Conservation (phyloP, 225 moss, liverwort and hornwort species). For the Rhytidiadelphus loreus region DNA sequence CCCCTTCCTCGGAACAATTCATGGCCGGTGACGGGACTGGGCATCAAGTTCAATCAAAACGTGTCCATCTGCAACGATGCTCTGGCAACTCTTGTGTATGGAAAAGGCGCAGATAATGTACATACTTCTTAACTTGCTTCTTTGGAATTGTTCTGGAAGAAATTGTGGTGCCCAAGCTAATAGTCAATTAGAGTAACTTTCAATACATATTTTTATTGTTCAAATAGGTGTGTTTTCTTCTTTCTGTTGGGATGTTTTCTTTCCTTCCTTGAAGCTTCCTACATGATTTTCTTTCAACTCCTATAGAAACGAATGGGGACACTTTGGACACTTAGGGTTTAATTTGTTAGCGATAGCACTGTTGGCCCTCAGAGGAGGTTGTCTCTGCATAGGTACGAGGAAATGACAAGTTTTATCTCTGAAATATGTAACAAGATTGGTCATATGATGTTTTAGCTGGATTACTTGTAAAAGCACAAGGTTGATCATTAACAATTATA, state of each 20-base stretch:
- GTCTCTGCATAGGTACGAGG: background rate
- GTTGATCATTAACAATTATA: background rate
- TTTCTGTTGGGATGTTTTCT: background rate
- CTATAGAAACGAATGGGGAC: background rate
- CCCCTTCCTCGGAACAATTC: conserved; percentile 15
- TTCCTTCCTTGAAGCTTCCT: background rate
- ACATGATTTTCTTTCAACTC: background rate
- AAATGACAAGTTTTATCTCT: background rate
- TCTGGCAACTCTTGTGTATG: conserved; percentile 28
- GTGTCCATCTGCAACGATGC: conserved; percentile 34
- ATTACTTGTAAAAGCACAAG: background rate
- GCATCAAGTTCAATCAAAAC: conserved; percentile 37
- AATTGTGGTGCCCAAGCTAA: background rate
- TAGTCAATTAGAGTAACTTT: background rate
- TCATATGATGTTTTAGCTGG: background rate
- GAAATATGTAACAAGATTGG: background rate
- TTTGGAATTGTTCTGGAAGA: background rate
- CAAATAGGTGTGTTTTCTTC: background rate
- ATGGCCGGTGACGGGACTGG: conserved; percentile 20
- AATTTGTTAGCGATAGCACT: background rate
- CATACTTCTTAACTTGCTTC: background rate
- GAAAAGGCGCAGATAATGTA: conserved; percentile 54
- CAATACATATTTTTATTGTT: background rate
- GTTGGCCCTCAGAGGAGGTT: background rate
- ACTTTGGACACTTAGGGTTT: background rate